phyloP scores from a whole-genome alignment of 139 green algal species.

The Asterochloris erici region DNA sequence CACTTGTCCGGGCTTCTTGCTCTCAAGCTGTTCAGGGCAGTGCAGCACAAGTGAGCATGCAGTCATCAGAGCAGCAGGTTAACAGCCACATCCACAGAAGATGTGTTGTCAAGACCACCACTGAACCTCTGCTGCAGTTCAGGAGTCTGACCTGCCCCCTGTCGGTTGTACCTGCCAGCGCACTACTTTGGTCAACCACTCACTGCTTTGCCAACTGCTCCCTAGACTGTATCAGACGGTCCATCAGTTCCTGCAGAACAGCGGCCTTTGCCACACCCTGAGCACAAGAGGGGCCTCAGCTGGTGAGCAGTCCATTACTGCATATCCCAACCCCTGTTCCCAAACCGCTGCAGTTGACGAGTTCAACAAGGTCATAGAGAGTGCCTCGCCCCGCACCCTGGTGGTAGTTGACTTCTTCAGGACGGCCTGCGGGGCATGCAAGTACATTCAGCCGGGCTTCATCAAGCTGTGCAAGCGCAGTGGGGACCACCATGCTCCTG shows the following conservation, averaged over 20 bases:
- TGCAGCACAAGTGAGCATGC: too few species aligned
- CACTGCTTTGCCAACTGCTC: background rate
- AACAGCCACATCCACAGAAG: too few species aligned
- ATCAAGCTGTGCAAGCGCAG: conserved; percentile 45
- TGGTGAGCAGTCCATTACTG: background rate
- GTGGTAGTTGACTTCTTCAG: conserved; percentile 49
- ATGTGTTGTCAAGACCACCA: too few species aligned
- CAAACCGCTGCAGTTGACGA: conserved; percentile 16
- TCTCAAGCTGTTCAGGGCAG: too few species aligned
- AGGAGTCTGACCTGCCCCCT: too few species aligned
- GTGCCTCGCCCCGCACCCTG: conserved; percentile 15
- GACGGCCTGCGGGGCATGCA: conserved; percentile 47
- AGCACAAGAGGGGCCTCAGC: background rate
- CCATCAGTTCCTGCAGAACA: background rate
- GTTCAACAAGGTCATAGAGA: conserved; percentile 7
- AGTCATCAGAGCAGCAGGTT: too few species aligned
- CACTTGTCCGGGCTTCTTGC: too few species aligned
- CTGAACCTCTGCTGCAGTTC: too few species aligned
- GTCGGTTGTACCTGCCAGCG: too few species aligned
- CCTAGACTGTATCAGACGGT: background rate
- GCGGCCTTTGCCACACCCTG: background rate
- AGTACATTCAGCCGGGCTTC: conserved; percentile 46
- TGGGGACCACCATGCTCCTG: conserved; percentile 23
- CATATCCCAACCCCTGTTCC: background rate
- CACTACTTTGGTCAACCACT: too few species aligned